phyloP scores from a whole-genome alignment of 352 stramenopile species.

The Globisporangium middletonii region DNA sequence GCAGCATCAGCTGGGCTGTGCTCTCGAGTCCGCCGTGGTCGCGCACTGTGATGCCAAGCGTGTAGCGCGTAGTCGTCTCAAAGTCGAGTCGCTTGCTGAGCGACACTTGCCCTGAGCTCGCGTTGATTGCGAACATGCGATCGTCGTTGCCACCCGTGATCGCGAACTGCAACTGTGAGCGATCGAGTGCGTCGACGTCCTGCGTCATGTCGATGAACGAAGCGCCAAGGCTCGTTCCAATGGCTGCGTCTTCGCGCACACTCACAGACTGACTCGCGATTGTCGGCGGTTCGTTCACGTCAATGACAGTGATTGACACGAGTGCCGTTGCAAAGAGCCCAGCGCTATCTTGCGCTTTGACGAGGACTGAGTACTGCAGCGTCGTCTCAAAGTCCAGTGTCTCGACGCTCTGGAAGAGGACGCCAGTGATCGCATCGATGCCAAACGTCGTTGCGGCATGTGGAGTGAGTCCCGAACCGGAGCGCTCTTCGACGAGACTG shows the following conservation, averaged over 20 bases:
- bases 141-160: conserved; percentile 1
- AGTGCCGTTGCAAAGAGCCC: conserved; percentile 13
- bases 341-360: conserved; percentile 11
- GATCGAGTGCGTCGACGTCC: conserved; percentile 3
- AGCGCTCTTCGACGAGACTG: conserved; percentile 19
- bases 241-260: conserved; percentile 14
- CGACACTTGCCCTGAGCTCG: conserved; percentile 2
- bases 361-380: not conserved
- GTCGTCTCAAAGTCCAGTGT: conserved; percentile 31
- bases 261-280: conserved; percentile 12
- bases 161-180: not conserved
- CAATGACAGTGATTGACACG: conserved; percentile 17
- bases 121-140: conserved; percentile 1
- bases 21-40: conserved; percentile 2
- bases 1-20: not conserved
- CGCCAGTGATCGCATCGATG: conserved; percentile 29
- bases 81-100: conserved; percentile 2
- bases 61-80: conserved; percentile 1
- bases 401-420: conserved; percentile 25
- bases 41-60: conserved; percentile 1
- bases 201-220: conserved; percentile 3
- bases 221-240: not conserved
- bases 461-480: not conserved
- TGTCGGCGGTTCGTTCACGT: conserved; percentile 28
- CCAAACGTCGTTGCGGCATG: conserved; percentile 25